phyloP scores from a whole-genome alignment of 306 rosid genomes.

The Fagus sylvatica region DNA sequence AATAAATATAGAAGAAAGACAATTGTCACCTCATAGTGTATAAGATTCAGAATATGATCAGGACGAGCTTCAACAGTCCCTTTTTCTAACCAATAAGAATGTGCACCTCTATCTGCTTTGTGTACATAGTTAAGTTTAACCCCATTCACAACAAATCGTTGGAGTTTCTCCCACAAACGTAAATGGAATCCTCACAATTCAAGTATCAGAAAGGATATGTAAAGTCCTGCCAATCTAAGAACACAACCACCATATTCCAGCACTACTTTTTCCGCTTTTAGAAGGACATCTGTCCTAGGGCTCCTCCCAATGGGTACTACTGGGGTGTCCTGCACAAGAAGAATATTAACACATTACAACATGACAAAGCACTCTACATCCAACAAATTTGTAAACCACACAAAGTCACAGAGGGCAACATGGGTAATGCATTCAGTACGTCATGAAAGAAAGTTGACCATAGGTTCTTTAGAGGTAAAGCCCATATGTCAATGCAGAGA shows the following conservation, averaged over 20 bases:
- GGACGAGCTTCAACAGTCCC: conserved; percentile 77
- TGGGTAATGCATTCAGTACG: not conserved
- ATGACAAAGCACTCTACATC: conserved; percentile 12
- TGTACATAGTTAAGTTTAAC: conserved; percentile 61
- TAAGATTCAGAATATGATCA: conserved; percentile 86
- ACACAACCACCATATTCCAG: conserved; percentile 79
- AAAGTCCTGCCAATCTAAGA: conserved; percentile 86
- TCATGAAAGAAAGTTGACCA: conserved; percentile 14
- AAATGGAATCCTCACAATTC: conserved; percentile 20
- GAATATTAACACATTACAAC: conserved; percentile 15
- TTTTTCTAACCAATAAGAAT: conserved; percentile 78
- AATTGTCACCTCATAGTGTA: conserved; percentile 86
- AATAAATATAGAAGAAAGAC: conserved; percentile 22
- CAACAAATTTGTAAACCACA: conserved; percentile 8
- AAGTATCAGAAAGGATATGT: conserved; percentile 73
- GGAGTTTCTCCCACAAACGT: not conserved
- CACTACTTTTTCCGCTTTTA: conserved; percentile 76
- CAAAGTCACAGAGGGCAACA: conserved; percentile 7
- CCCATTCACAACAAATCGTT: conserved; percentile 7
- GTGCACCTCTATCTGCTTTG: conserved; percentile 89
- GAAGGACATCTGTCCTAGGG: conserved; percentile 82
- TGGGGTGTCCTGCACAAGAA: conserved; percentile 64
- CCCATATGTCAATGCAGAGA: not conserved
- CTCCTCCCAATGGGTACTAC: conserved; percentile 89
- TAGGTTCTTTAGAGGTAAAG: conserved; percentile 2